Evolutionary conservation across 257 asterid species (phyloP), one percentile per base, ranked within the genome.

Genomic region (Galeopsis tetrahit): DNA sequence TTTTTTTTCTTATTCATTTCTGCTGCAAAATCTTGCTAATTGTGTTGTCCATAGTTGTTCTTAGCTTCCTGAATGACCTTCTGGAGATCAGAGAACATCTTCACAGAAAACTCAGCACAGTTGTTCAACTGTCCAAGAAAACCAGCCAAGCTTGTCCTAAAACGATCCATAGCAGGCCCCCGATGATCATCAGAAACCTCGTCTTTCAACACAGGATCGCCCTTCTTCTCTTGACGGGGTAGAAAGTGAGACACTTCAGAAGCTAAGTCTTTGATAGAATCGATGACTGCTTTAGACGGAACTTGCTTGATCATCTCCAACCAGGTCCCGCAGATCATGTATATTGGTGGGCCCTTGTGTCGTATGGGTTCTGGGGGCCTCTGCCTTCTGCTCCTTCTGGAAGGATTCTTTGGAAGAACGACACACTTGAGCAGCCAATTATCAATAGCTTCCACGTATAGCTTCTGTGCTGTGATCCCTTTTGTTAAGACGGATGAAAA

Each of bases 341-440:
- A 92, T 67, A 92, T 88, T n/a, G 99, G 99, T 0, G 99, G 99
- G n/a, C 98, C 99, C 31, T 4, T 38, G 80, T 88, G 51, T 40
- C 92, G 76, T 39, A 86, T 74, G 9, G 88, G 87, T 2, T 86
- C 90, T 3, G 87, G 92, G 40, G 83, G 87, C 14, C 59, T 84
- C 58, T 6, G 52, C 74, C 88, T 82, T 56, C 85, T 87, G 77
- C 86, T 87, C 75, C 93, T 83, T 81, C 83, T 85, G 70, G 99
- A 79, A 11, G 87, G 74, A 17, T 78, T 87, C 75, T 86, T 84
- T 2, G 81, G 83, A 52, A 81, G 84, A 34, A 77, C 53, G 4
- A 91, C 97, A 5, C 96, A 95, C 74, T 91, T 95, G 70, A 70
- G 58, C 66, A 95, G 99, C 98, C 99, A 95, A 76, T 87, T 83